Evolutionary conservation across 495 filamentous ascomycete species (phyloP), one percentile per base, ranked within the genome.

Genomic region (Penicillium odoratum): DNA sequence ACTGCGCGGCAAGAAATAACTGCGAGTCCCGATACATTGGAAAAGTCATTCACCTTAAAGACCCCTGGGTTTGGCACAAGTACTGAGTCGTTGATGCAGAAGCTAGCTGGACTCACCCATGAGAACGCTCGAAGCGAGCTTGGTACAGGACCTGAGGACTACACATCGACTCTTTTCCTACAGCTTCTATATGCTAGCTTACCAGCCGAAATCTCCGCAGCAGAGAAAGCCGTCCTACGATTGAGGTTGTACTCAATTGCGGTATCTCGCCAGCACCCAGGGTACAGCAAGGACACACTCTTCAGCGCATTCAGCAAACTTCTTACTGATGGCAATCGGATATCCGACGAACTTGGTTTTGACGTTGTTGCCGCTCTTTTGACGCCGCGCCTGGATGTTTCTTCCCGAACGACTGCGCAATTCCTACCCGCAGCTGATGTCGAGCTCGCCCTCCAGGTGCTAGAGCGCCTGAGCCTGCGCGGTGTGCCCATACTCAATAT

Each of bases 131-230:
- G 66, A 5, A 54, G 47, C 36, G 59, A 72, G 30, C 63, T 86
- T 44, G 81, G 83, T 7, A 45, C 55, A 33, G 74, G 73, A 8
- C 67, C 67, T 10, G 60, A 69, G 10, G 83, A 82, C 61, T 56
- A 40, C 7, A 49, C 59, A 2, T 81, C 81, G 5, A 85, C 81
- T 5, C 56, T 74, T 7, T 85, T 85, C 56, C 61, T 85, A 29
- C 64, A 57, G 13, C 70, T 71, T 18, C 79, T 84, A 33, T 69
- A 84, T 53, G 55, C 28, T 31, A 64, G 65, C 16, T 63, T 64
- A 5, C 56, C 79, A 7, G 55, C 71, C 6, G 31, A 51, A 3
- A 64, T 70, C 38, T 70, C 76, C n/a, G 55, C 58, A 5, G 47
- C 67, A 16, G 65, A 69, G 29, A 56, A 68, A 25, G 73, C 66